Evolutionary conservation across 441 rosid species (phyloP).

Genomic region (Arabidopsis hybrid): DNA sequence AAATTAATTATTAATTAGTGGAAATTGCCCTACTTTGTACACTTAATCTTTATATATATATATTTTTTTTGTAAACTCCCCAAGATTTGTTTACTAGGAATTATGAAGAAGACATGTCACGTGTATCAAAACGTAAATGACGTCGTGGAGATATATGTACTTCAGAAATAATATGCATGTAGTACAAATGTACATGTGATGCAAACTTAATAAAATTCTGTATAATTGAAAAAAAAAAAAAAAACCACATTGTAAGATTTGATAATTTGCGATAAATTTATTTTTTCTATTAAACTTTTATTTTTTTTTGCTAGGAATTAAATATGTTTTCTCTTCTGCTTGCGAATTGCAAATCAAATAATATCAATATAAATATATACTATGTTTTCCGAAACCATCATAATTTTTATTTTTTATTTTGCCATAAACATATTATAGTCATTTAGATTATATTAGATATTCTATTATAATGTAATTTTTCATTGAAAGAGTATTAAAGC

Average conservation of each 20-base stretch:
- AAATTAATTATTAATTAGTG: too few species aligned
- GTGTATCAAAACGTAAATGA: constrained; percentile 9
- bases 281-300: too few species aligned
- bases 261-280: too few species aligned
- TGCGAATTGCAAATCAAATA: neutral
- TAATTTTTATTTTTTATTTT: too few species aligned
- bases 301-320: neutral
- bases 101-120: neutral
- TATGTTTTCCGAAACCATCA: neutral
- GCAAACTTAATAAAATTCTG: constrained; percentile 1
- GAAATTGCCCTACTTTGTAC: neutral
- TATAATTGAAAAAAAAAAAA: neutral
- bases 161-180: constrained; percentile 16
- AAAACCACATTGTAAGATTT: too few species aligned
- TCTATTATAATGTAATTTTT: too few species aligned
- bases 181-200: constrained; percentile 23
- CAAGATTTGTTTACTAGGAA: neutral
- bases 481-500: too few species aligned
- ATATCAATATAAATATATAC: neutral
- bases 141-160: constrained; percentile 16
- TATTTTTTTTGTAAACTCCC: neutral
- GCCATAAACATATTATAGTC: too few species aligned
- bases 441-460: too few species aligned
- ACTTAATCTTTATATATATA: neutral
- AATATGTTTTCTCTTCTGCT: neutral